Conservation (phyloP, 192 early-diverging fungal genomes). For the Jimgerdemannia lactiflua region DNA sequence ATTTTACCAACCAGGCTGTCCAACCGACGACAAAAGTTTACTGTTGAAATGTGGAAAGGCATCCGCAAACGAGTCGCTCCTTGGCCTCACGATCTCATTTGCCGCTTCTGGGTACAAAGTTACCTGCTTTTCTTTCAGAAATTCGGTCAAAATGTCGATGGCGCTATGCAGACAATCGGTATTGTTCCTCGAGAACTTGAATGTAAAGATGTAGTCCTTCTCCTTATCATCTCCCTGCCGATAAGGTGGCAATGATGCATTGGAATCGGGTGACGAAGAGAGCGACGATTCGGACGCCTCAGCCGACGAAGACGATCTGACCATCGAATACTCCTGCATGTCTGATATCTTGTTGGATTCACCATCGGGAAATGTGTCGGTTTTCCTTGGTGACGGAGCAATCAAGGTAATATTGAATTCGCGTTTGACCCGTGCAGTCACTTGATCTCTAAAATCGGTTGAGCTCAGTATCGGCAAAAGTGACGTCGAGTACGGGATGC, state of each 20-base stretch:
- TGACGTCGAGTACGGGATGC: slow-evolving; percentile 44
- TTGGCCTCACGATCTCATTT: slow-evolving; percentile 32
- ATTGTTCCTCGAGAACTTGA: slow-evolving; percentile 32
- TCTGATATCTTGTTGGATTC: not conserved
- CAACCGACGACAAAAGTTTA: slow-evolving; percentile 45
- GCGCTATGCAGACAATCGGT: slow-evolving; percentile 31
- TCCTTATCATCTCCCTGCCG: slow-evolving; percentile 2
- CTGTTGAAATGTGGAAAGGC: slow-evolving; percentile 60
- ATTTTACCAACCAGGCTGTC: not conserved
- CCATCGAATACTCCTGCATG: slow-evolving; percentile 20
- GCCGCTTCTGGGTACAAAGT: slow-evolving; percentile 26
- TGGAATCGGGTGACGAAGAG: slow-evolving; percentile 8
- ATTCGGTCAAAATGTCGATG: slow-evolving; percentile 24
- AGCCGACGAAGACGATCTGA: slow-evolving; percentile 1
- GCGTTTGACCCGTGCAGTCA: slow-evolving; percentile 34
- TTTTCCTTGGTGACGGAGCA: slow-evolving; percentile 10
- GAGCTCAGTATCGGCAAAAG: slow-evolving; percentile 37
- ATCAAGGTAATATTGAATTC: slow-evolving; percentile 43
- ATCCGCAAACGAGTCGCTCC: slow-evolving; percentile 42
- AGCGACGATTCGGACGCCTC: not conserved
- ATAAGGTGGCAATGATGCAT: slow-evolving; percentile 1
- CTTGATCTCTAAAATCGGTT: slow-evolving; percentile 41
- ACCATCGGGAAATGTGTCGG: slow-evolving; percentile 7
- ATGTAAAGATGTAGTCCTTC: slow-evolving; percentile 27
- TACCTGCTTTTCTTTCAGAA: slow-evolving; percentile 19